Evolutionary conservation across 2,329 filamentous ascomycete species (phyloP).

Genomic region (Aureobasidium melanogenum): DNA sequence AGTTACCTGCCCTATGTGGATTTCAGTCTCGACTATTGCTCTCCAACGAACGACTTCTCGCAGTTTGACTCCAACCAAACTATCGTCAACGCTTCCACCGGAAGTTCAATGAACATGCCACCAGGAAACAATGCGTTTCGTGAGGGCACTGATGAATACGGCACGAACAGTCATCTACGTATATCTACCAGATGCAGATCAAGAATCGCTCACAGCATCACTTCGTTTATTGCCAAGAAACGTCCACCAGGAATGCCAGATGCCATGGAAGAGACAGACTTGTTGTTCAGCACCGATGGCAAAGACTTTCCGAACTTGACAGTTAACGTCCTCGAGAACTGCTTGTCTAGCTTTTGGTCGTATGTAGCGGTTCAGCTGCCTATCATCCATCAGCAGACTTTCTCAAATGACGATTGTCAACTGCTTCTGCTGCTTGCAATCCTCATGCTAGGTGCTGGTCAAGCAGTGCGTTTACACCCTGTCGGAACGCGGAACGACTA

Average conservation of each 20-base stretch:
- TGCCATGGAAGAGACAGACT: neutral
- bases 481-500: slow-evolving; percentile 63
- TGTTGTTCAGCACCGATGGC: slow-evolving; percentile 4
- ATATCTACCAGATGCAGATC: neutral
- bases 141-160: neutral
- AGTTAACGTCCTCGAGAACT: slow-evolving; percentile 84
- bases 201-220: neutral
- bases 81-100: neutral
- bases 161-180: neutral
- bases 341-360: slow-evolving; percentile 84
- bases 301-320: slow-evolving; percentile 49
- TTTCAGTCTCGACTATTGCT: slow-evolving; percentile 18
- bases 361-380: slow-evolving; percentile 87
- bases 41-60: neutral
- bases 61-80: neutral
- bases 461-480: slow-evolving; percentile 70
- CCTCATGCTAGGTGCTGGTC: slow-evolving; percentile 82
- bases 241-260: neutral
- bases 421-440: slow-evolving; percentile 74
- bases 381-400: slow-evolving; percentile 86
- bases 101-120: too few relatives aligned
- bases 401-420: slow-evolving; percentile 72
- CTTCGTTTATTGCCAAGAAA: neutral
- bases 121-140: too few relatives aligned
- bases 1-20: slow-evolving; percentile 20